Conservation (phyloP, 495 filamentous ascomycete genomes). For the Hyaloscypha finlandica region DNA sequence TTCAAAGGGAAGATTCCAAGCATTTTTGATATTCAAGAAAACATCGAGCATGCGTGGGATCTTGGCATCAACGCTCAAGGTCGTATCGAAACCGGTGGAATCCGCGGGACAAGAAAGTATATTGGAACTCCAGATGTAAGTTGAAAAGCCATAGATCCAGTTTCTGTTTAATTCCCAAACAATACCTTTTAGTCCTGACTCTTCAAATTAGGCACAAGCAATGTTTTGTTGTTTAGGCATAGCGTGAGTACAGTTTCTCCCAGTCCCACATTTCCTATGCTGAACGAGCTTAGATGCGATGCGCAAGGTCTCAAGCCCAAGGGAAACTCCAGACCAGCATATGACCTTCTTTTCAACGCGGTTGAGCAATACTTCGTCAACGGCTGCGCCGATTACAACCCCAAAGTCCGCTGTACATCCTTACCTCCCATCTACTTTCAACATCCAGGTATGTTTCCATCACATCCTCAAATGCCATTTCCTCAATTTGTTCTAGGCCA, state of each 20-base stretch:
- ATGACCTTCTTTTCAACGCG: conserved; percentile 55
- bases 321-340: conserved; percentile 14
- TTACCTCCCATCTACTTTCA: conserved; percentile 91
- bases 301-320: conserved; percentile 48
- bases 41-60: conserved; percentile 92
- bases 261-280: background rate
- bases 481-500: conserved; percentile 57
- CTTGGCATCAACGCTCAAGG: conserved; percentile 75
- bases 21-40: conserved; percentile 82
- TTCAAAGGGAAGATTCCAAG: conserved; percentile 68
- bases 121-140: conserved; percentile 91
- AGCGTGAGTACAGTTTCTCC: conserved; percentile 46
- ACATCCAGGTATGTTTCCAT: conserved; percentile 60
- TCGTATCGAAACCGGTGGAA: conserved; percentile 81
- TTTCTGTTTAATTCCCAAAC: background rate
- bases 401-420: conserved; percentile 65
- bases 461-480: background rate
- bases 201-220: conserved; percentile 66
- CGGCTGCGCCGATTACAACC: conserved; percentile 39
- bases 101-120: conserved; percentile 87
- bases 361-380: conserved; percentile 75
- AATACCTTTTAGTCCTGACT: background rate
- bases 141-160: background rate
- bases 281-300: conserved; percentile 46
- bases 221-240: conserved; percentile 72